These are phyloP conservation scores for Candida taoyuanica DNA, from an alignment of 805 yeast species.

Conservation along the genomic window DNA sequence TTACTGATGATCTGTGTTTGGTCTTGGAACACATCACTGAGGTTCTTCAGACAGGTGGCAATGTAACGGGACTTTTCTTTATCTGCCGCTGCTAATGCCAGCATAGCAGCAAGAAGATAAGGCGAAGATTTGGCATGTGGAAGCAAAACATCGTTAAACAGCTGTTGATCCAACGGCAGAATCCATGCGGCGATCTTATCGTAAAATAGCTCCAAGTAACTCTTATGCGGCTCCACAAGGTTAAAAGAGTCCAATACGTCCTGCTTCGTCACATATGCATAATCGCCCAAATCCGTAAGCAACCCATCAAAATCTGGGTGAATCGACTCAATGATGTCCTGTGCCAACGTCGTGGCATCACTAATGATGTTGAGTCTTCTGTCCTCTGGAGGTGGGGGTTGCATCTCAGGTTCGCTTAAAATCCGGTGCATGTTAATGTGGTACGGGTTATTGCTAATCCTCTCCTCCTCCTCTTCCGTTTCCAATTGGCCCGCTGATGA, in stretches of 20 bases:
- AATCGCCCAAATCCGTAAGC: constrained; percentile 14
- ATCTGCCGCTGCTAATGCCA: constrained; percentile 51
- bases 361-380: constrained; percentile 16
- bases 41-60: constrained; percentile 43
- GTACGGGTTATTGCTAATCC: too few relatives aligned
- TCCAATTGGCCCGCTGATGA: background rate
- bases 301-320: constrained; percentile 19
- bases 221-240: constrained; percentile 21
- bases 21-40: constrained; percentile 37
- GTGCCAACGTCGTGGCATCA: constrained; percentile 23
- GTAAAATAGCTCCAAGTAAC: constrained; percentile 22
- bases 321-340: constrained; percentile 21
- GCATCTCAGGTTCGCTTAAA: constrained; percentile 3
- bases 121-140: constrained; percentile 44
- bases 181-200: constrained; percentile 22
- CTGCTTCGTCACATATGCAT: constrained; percentile 20
- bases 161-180: constrained; percentile 35
- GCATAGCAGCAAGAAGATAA: constrained; percentile 50
- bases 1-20: constrained; percentile 40
- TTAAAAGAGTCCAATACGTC: constrained; percentile 20
- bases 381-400: constrained; percentile 16
- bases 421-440: too few relatives aligned
- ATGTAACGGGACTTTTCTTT: constrained; percentile 40
- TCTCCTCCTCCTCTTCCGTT: background rate
- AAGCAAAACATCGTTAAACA: constrained; percentile 46